A percentile compares a stretch with the other conserved stretches of the same genome.
Conservation (phyloP, 1,284 basidiomycete species). For the Rhodofomes roseus region DNA sequence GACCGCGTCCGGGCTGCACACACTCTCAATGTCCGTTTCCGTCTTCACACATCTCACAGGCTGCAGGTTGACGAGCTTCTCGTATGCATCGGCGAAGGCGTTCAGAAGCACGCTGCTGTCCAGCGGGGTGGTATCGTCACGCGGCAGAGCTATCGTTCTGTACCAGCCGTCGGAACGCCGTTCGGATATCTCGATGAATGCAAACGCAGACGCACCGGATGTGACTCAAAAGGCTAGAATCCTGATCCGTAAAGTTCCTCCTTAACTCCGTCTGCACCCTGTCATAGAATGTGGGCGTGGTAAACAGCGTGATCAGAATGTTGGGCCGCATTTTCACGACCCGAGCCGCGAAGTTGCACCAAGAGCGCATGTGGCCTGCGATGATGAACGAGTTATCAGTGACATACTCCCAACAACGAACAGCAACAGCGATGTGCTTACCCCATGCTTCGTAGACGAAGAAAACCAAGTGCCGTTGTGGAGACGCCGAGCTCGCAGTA, state of each 20-base stretch:
- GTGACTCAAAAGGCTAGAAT: background rate
- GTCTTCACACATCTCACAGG: slow-evolving; percentile 1
- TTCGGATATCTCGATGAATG: background rate
- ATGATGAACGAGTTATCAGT: background rate
- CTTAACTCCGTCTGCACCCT: slow-evolving; percentile 1
- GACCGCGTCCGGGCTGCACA: background rate
- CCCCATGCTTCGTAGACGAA: slow-evolving; percentile 2
- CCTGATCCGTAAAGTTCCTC: slow-evolving; percentile 1
- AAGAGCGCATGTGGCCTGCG: slow-evolving; percentile 2
- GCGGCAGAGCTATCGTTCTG: background rate
- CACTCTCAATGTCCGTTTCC: background rate
- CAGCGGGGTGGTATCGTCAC: background rate
- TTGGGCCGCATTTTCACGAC: background rate
- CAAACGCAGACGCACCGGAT: background rate
- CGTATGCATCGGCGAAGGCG: background rate
- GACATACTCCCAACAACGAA: too few relatives aligned
- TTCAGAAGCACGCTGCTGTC: background rate
- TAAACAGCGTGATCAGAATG: slow-evolving; percentile 1
- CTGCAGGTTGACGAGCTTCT: background rate
- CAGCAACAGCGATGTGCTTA: background rate
- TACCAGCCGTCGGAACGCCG: background rate
- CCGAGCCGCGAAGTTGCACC: slow-evolving; percentile 1
- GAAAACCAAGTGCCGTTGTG: background rate
- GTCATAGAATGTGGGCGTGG: background rate
- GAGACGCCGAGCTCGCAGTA: background rate